phyloP scores from a whole-genome alignment of 192 early-diverging fungal species.

The Coemansia sp. region DNA sequence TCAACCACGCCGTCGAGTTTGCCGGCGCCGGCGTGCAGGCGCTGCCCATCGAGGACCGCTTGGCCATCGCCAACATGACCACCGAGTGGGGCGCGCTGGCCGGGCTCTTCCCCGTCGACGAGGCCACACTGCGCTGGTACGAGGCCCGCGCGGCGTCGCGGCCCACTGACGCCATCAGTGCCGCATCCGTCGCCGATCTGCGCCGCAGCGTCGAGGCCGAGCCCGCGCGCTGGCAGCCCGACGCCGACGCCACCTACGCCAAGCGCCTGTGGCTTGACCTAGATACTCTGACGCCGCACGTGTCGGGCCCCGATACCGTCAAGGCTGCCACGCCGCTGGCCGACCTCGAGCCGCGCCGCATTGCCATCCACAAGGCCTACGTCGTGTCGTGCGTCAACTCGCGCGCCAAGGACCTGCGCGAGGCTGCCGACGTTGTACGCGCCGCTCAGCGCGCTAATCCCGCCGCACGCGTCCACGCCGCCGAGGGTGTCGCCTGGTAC shows the following conservation, averaged over 20 bases:
- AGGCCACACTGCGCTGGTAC: slow-evolving; percentile 69
- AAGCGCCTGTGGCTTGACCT: slow-evolving; percentile 89
- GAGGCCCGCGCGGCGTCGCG: slow-evolving; percentile 51
- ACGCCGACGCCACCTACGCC: slow-evolving; percentile 68
- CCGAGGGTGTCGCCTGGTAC: slow-evolving; percentile 83
- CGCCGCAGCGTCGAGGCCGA: slow-evolving; percentile 33
- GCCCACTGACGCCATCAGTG: slow-evolving; percentile 41
- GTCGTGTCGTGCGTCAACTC: slow-evolving; percentile 96
- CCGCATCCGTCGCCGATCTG: slow-evolving; percentile 46
- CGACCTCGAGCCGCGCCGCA: slow-evolving; percentile 65
- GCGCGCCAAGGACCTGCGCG: slow-evolving; percentile 80
- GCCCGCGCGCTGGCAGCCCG: slow-evolving; percentile 36
- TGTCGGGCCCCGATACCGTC: slow-evolving; percentile 95
- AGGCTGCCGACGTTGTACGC: slow-evolving; percentile 78
- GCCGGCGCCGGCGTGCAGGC: slow-evolving; percentile 60
- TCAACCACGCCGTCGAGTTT: slow-evolving; percentile 98
- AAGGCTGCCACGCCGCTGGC: slow-evolving; percentile 83
- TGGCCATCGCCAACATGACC: slow-evolving; percentile 99
- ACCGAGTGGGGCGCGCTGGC: slow-evolving; percentile 99
- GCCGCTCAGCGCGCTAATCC: slow-evolving; percentile 26
- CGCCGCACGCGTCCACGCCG: slow-evolving; percentile 13
- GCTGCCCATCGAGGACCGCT: slow-evolving; percentile 81
- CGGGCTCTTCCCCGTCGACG: slow-evolving; percentile 93
- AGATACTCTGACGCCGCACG: slow-evolving; percentile 76
- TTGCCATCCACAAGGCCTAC: slow-evolving; percentile 95